Evolutionary conservation across 2,329 filamentous ascomycete genomes (phyloP).

Genomic region (Stachybotrys echinatus): DNA sequence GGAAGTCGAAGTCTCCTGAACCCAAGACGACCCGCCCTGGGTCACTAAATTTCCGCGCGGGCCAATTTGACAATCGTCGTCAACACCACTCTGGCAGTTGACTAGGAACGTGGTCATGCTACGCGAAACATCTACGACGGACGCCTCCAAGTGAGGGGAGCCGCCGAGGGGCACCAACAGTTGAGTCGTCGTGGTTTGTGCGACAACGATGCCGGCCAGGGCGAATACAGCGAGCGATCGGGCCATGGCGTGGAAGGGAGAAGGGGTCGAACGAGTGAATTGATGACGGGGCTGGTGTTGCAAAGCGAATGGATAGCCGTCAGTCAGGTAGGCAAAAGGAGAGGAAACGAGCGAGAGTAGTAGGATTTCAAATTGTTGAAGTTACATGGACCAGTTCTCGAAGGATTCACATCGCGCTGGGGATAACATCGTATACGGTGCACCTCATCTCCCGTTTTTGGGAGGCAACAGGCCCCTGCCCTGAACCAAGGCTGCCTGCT

Average conservation of each 20-base stretch:
- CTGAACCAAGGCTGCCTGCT: too few species aligned
- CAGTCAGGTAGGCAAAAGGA: too few species aligned
- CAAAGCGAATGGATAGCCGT: constrained; percentile 11
- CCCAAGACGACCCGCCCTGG: constrained; percentile 21
- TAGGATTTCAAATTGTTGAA: too few species aligned
- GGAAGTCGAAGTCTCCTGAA: constrained; percentile 5
- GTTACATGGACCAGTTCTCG: too few species aligned
- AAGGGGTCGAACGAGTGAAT: background rate
- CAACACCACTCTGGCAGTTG: constrained; percentile 14
- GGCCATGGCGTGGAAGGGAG: constrained; percentile 11
- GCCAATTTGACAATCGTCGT: constrained; percentile 18
- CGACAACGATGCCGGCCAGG: constrained; percentile 10
- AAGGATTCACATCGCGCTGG: too few species aligned
- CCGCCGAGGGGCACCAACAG: constrained; percentile 20
- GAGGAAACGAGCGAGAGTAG: background rate
- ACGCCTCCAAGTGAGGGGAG: constrained; percentile 16
- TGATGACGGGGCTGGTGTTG: constrained; percentile 4
- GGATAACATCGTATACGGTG: too few species aligned
- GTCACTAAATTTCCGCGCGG: constrained; percentile 14
- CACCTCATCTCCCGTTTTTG: too few species aligned
- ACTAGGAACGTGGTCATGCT: constrained; percentile 23
- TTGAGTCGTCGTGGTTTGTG: constrained; percentile 18
- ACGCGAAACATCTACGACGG: constrained; percentile 20
- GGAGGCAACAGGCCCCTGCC: too few species aligned
- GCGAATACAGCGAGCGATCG: constrained; percentile 19